phyloP scores from a whole-genome alignment of 768 basidiomycete genomes.

The Boletus pseudo-olivaceus region DNA sequence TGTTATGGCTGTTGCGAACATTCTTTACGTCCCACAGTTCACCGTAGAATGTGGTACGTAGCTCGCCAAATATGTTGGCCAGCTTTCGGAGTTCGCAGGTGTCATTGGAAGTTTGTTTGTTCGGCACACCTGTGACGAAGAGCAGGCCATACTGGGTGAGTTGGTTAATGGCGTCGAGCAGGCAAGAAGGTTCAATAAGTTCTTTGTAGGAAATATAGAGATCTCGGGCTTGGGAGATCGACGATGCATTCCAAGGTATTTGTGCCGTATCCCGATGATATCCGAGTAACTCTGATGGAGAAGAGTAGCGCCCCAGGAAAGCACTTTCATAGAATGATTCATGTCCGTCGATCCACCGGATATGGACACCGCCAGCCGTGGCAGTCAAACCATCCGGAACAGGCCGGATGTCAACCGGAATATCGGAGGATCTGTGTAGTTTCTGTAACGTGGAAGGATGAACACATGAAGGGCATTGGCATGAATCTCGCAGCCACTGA shows the following conservation, averaged over 20 bases:
- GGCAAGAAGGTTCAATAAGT: slow-evolving; percentile 41
- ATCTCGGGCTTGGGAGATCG: slow-evolving; percentile 35
- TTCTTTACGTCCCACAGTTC: slow-evolving; percentile 85
- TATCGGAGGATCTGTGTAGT: slow-evolving; percentile 65
- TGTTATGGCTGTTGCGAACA: slow-evolving; percentile 71
- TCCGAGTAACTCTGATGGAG: slow-evolving; percentile 28
- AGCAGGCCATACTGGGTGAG: slow-evolving; percentile 70
- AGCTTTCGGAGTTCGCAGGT: slow-evolving; percentile 67
- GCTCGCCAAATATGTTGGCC: slow-evolving; percentile 65
- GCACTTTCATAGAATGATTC: slow-evolving; percentile 47
- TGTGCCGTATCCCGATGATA: slow-evolving; percentile 46
- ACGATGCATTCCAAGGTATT: slow-evolving; percentile 44
- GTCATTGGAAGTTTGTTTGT: slow-evolving; percentile 51
- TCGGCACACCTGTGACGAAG: slow-evolving; percentile 70
- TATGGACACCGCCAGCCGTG: slow-evolving; percentile 42
- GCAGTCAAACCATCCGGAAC: slow-evolving; percentile 39
- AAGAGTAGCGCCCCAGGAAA: slow-evolving; percentile 51
- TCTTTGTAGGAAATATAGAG: slow-evolving; percentile 57
- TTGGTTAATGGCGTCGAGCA: slow-evolving; percentile 63
- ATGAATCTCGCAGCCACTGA: slow-evolving; percentile 83
- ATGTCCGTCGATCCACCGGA: slow-evolving; percentile 60
- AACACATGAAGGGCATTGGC: slow-evolving; percentile 66
- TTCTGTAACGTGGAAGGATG: slow-evolving; percentile 81
- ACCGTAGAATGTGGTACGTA: slow-evolving; percentile 89
- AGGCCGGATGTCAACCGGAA: slow-evolving; percentile 50